Evolutionary conservation across 345 rosid genomes (phyloP).

Genomic region (Capsella bursapastoris): DNA sequence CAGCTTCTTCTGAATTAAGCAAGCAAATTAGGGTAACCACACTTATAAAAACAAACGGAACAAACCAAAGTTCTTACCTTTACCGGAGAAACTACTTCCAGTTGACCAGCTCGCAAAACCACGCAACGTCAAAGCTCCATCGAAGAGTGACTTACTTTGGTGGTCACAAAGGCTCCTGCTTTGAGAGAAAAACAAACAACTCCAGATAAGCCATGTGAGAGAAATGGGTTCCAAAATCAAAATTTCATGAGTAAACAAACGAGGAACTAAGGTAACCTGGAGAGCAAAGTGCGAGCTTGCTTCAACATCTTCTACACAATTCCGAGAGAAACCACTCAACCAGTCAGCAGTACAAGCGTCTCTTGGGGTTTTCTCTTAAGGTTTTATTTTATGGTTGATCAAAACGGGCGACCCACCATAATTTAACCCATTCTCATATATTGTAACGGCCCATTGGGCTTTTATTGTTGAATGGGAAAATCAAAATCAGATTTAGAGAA

Average conservation of each 20-base stretch:
- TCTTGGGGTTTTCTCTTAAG: not conserved
- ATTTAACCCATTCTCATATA: not conserved
- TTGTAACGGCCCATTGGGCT: slow-evolving; percentile 13
- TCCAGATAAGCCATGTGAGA: slow-evolving; percentile 7
- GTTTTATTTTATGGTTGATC: not conserved
- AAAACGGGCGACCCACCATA: slow-evolving; percentile 25
- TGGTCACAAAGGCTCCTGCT: slow-evolving; percentile 50
- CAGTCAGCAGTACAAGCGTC: not conserved
- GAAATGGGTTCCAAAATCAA: not conserved
- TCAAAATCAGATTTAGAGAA: slow-evolving; percentile 9
- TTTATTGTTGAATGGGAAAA: not conserved
- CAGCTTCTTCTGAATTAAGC: slow-evolving; percentile 33
- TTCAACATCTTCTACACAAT: slow-evolving; percentile 46
- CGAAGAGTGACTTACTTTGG: slow-evolving; percentile 37
- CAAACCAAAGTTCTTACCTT: slow-evolving; percentile 40
- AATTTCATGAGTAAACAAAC: not conserved
- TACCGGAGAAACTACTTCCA: slow-evolving; percentile 42
- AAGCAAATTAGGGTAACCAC: not conserved
- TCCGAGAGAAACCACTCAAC: not conserved
- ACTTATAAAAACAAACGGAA: not conserved
- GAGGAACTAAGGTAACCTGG: slow-evolving; percentile 43
- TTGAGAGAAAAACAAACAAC: not conserved
- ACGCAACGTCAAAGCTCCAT: slow-evolving; percentile 42
- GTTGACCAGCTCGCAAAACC: slow-evolving; percentile 45
- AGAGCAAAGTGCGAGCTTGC: slow-evolving; percentile 50